phyloP scores from a whole-genome alignment of 2,329 filamentous ascomycete species.

The Raffaelea albimanens region DNA sequence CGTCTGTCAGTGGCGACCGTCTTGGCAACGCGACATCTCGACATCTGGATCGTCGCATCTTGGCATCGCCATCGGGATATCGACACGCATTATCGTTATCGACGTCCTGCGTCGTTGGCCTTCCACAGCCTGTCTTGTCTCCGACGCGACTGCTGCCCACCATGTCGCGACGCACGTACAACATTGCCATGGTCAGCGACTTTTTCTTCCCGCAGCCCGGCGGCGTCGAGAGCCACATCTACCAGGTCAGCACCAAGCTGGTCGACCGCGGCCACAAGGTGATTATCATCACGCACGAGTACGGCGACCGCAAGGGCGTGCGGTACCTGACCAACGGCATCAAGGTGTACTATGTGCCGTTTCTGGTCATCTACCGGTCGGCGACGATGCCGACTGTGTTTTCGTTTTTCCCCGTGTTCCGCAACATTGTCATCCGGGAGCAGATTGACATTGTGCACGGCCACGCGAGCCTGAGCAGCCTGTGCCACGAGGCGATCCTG shows the following conservation, averaged over 20 bases:
- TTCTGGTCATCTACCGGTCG: conserved; percentile 89
- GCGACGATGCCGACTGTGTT: conserved; percentile 94
- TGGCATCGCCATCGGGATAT: too few relatives aligned
- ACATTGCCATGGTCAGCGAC: conserved; percentile 90
- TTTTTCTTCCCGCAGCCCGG: conserved; percentile 98
- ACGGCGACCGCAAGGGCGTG: conserved; percentile 81
- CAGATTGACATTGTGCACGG: conserved; percentile 95
- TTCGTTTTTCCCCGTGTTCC: conserved; percentile 96
- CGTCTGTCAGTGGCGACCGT: too few relatives aligned
- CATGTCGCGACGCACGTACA: conserved; percentile 51
- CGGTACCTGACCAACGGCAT: conserved; percentile 95
- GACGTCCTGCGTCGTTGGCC: too few relatives aligned
- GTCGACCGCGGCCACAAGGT: conserved; percentile 97
- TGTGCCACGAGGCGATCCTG: conserved; percentile 90
- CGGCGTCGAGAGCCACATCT: conserved; percentile 96
- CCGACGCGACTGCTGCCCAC: conserved; percentile 12
- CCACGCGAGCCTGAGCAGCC: conserved; percentile 85
- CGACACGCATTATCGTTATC: too few relatives aligned
- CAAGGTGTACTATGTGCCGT: conserved; percentile 97
- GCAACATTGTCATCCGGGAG: conserved; percentile 91
- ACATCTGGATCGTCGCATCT: too few relatives aligned
- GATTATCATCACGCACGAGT: conserved; percentile 93
- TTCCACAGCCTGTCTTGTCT: too few relatives aligned
- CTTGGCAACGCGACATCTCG: too few relatives aligned
- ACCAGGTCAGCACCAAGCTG: conserved; percentile 91